phyloP scores from a whole-genome alignment of 1,139 yeast species.

The Wickerhamomyces sp. region DNA sequence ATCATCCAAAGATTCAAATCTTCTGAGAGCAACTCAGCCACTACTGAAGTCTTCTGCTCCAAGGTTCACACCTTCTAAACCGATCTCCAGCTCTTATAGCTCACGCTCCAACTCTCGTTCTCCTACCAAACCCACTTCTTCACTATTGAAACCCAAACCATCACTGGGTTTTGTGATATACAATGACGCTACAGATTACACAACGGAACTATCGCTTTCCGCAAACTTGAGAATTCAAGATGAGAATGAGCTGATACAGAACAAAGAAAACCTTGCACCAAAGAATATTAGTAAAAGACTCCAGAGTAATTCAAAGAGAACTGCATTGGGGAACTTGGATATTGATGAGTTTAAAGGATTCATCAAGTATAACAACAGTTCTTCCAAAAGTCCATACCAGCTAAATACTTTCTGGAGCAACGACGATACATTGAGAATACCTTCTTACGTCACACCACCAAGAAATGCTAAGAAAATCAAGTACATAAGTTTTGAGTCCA shows the following conservation, averaged over 20 bases:
- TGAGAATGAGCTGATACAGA: constrained; percentile 15
- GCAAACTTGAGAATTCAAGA: constrained; percentile 12
- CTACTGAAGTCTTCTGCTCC: constrained; percentile 9
- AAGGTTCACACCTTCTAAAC: constrained; percentile 10
- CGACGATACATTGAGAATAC: constrained; percentile 10
- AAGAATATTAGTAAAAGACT: background rate
- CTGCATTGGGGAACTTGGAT: constrained; percentile 11
- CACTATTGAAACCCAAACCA: background rate
- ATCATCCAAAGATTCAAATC: constrained; percentile 21
- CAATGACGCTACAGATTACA: constrained; percentile 19
- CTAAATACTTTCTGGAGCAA: constrained; percentile 16
- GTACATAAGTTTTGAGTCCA: constrained; percentile 13
- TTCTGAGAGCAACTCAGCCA: constrained; percentile 11
- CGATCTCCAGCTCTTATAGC: background rate
- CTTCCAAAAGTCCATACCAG: constrained; percentile 5
- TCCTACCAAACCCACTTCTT: background rate
- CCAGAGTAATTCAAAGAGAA: constrained; percentile 3
- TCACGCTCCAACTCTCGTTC: background rate
- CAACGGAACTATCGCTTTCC: constrained; percentile 12
- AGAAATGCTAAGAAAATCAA: constrained; percentile 14
- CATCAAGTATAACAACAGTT: constrained; percentile 8
- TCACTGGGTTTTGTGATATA: constrained; percentile 18
- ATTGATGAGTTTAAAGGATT: constrained; percentile 15
- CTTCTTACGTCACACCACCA: constrained; percentile 23
- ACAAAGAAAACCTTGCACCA: constrained; percentile 18